Conservation (phyloP, 495 filamentous ascomycete species). For the Aspergillus cristatus region DNA sequence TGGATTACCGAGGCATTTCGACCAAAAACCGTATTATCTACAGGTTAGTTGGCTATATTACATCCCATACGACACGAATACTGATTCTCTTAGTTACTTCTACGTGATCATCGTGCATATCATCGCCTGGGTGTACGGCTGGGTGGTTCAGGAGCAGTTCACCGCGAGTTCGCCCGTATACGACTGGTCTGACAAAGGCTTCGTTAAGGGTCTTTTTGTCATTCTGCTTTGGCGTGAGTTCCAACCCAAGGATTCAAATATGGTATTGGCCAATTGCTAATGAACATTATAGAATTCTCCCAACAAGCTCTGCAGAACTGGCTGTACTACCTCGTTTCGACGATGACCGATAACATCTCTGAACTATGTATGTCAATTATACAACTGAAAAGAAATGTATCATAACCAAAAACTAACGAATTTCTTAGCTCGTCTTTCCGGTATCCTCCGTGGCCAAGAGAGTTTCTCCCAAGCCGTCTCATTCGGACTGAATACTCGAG, state of each 20-base stretch:
- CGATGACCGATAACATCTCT: conserved; percentile 46
- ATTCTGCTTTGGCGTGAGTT: conserved; percentile 33
- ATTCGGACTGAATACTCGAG: conserved; percentile 42
- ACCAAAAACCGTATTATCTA: conserved; percentile 31
- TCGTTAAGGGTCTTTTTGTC: conserved; percentile 36
- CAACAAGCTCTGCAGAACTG: conserved; percentile 40
- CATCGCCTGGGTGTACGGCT: conserved; percentile 36
- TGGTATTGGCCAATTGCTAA: too few species aligned
- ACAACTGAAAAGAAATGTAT: too few species aligned
- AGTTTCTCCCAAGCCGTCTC: conserved; percentile 53
- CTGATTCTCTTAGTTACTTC: conserved; percentile 21
- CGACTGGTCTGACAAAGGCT: conserved; percentile 37
- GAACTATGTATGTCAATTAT: conserved; percentile 41
- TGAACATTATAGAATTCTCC: conserved; percentile 21
- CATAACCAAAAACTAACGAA: conserved; percentile 5
- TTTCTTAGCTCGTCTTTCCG: conserved; percentile 40
- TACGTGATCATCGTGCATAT: conserved; percentile 34
- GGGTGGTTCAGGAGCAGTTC: conserved; percentile 42
- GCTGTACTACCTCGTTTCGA: conserved; percentile 51
- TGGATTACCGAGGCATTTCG: conserved; percentile 30
- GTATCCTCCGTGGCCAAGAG: conserved; percentile 51
- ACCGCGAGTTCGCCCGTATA: conserved; percentile 30
- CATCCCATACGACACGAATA: not conserved
- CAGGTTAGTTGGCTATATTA: conserved; percentile 13
- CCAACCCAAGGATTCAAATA: too few species aligned